These are phyloP conservation scores for Rhizopus delemar DNA, from an alignment of 371 early-diverging fungal species.

Conservation along the genomic window DNA sequence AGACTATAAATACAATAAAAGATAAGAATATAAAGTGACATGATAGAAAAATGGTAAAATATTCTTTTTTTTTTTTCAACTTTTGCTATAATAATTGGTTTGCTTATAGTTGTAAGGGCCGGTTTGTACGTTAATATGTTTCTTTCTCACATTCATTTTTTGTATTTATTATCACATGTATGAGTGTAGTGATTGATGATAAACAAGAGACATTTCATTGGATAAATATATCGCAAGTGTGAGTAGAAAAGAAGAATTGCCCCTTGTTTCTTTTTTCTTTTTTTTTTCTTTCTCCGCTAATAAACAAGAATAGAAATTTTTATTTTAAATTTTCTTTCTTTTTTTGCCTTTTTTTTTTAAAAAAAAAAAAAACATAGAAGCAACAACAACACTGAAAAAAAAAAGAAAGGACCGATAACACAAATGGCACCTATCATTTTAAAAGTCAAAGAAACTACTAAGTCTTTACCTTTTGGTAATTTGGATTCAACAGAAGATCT, in stretches of 20 bases:
- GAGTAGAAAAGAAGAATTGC: slow-evolving; percentile 2
- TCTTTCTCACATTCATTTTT: too few relatives aligned
- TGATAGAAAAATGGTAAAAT: too few relatives aligned
- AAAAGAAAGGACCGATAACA: neutral
- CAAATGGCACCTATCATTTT: slow-evolving; percentile 73
- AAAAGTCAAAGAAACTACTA: slow-evolving; percentile 68
- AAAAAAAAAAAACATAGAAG: neutral
- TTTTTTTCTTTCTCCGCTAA: slow-evolving; percentile 3
- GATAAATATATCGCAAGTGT: neutral
- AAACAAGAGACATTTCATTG: neutral
- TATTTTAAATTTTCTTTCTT: slow-evolving; percentile 8
- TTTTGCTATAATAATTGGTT: too few relatives aligned
- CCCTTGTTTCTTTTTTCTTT: slow-evolving; percentile 16
- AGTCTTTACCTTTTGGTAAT: slow-evolving; percentile 65
- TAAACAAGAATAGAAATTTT: slow-evolving; percentile 4
- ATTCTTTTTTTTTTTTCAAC: too few relatives aligned
- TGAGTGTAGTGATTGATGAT: neutral
- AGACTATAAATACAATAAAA: too few relatives aligned
- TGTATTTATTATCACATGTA: neutral
- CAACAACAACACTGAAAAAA: neutral
- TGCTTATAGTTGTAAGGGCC: too few relatives aligned
- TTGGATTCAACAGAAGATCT: slow-evolving; percentile 70
- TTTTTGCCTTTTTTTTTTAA: slow-evolving; percentile 10
- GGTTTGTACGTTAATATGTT: too few relatives aligned
- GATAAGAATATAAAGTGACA: too few relatives aligned